These are phyloP conservation scores for Myxozyma kluyveri DNA, from an alignment of 805 yeast genomes.

Conservation along the genomic window DNA sequence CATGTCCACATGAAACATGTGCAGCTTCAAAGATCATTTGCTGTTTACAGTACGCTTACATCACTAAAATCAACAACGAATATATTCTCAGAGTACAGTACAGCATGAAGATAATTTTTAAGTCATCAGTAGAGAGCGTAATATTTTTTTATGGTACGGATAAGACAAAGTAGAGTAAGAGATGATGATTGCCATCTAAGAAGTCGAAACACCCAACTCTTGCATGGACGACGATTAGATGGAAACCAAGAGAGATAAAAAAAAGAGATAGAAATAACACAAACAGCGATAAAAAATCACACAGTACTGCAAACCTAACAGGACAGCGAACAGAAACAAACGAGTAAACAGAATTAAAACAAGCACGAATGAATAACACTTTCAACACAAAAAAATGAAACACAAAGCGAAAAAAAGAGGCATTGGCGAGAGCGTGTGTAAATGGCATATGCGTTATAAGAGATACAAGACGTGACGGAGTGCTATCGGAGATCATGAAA, in stretches of 20 bases:
- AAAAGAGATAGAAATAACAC: neutral
- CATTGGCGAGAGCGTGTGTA: too few relatives aligned
- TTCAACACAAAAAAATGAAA: neutral
- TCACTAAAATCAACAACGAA: too few relatives aligned
- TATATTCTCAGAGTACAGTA: too few relatives aligned
- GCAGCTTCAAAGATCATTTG: too few relatives aligned
- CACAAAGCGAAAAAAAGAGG: neutral
- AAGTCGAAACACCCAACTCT: neutral
- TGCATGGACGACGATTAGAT: neutral
- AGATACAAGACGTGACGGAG: too few relatives aligned
- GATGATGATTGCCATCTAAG: neutral
- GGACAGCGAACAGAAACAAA: conserved; percentile 1
- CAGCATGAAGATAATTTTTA: too few relatives aligned
- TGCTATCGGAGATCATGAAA: too few relatives aligned
- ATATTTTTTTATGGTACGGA: neutral
- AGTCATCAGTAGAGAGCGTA: neutral
- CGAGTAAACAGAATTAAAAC: neutral
- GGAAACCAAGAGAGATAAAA: neutral
- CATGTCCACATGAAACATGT: too few relatives aligned
- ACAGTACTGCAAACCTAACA: conserved; percentile 2
- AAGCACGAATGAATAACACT: neutral
- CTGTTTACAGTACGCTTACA: too few relatives aligned
- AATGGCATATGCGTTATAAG: too few relatives aligned
- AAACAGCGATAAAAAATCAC: neutral
- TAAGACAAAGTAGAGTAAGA: neutral